Percentiles rank a stretch among this genome's conserved stretches.
Evolutionary conservation across 345 rosid species (phyloP).

Genomic region (Murraya paniculata): DNA sequence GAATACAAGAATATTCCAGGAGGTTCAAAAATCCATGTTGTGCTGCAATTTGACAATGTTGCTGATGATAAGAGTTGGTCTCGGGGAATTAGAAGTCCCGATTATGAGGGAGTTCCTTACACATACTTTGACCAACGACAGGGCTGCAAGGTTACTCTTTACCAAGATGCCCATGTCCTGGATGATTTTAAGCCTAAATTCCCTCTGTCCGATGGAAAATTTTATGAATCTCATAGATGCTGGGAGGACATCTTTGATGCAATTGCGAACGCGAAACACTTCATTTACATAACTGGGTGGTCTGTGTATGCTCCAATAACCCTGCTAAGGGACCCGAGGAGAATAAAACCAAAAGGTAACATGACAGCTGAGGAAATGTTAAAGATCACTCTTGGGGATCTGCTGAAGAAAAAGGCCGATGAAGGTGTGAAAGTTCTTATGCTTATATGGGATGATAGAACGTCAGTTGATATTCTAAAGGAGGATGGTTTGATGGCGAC

Average conservation of each 20-base stretch:
- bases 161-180: conserved; percentile 75
- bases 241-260: conserved; percentile 87
- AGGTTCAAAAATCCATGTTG: conserved; percentile 43
- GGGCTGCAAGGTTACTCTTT: conserved; percentile 67
- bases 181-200: conserved; percentile 28
- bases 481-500: conserved; percentile 71
- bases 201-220: conserved; percentile 8
- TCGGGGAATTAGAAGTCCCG: conserved; percentile 42
- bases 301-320: conserved; percentile 53
- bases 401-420: conserved; percentile 56
- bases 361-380: too few species aligned
- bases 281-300: conserved; percentile 85
- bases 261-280: conserved; percentile 48
- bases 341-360: conserved; percentile 27
- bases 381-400: conserved; percentile 45
- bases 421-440: conserved; percentile 60
- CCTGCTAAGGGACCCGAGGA: conserved; percentile 54
- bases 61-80: conserved; percentile 46
- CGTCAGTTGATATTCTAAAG: conserved; percentile 45
- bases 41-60: conserved; percentile 39
- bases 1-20: conserved; percentile 34
- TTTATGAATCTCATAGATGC: conserved; percentile 46
- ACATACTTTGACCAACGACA: conserved; percentile 55
- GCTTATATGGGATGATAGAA: conserved; percentile 85
- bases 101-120: conserved; percentile 47